These are phyloP conservation scores for Candida insectalens DNA, from an alignment of 805 yeast genomes.

Conservation along the genomic window DNA sequence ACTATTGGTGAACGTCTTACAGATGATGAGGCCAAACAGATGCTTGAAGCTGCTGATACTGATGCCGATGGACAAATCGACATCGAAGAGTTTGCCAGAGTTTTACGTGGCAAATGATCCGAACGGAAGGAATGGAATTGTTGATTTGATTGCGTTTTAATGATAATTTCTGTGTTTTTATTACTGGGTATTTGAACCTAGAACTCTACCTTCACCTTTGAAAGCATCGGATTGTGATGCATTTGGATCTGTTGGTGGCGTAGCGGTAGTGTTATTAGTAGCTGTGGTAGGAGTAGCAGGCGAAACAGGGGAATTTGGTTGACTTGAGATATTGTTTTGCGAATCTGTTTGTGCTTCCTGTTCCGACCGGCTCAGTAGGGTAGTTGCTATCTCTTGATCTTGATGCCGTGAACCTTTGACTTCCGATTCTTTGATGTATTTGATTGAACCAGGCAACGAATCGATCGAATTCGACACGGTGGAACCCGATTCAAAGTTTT, in stretches of 20 bases:
- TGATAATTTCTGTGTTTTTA: no score
- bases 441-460: slow-evolving; percentile 41
- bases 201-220: slow-evolving; percentile 19
- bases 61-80: slow-evolving; percentile 97
- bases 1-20: slow-evolving; percentile 95
- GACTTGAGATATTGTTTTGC: no score
- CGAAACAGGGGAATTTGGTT: no score
- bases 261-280: no score
- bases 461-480: slow-evolving; percentile 37
- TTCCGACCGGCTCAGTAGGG: no score
- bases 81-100: slow-evolving; percentile 91
- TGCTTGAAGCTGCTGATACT: slow-evolving; percentile 92
- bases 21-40: slow-evolving; percentile 95
- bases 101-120: slow-evolving; percentile 61
- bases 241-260: no score
- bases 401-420: slow-evolving; percentile 27
- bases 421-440: slow-evolving; percentile 52
- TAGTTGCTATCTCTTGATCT: no score
- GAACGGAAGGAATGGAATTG: slow-evolving; percentile 36
- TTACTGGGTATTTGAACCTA: no score
- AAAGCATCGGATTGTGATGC: no score
- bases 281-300: no score
- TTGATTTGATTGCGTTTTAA: no score
- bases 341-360: no score
- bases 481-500: slow-evolving; percentile 55